These are phyloP conservation scores for Herpetospermum pedunculosum DNA, from an alignment of 306 rosid species.

Conservation along the genomic window DNA sequence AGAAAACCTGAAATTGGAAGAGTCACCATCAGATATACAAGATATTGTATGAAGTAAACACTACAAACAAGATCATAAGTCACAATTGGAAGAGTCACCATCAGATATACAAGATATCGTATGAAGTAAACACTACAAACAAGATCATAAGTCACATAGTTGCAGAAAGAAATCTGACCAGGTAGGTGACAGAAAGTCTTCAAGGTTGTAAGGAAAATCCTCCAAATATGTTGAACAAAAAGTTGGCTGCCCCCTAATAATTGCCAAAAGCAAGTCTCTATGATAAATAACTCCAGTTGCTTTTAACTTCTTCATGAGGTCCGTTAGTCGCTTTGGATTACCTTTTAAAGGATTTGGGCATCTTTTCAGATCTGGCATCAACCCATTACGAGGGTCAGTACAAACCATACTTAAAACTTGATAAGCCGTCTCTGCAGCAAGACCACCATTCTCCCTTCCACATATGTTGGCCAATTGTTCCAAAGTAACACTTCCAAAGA, in stretches of 20 bases:
- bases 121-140: neutral
- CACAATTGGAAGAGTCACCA: conserved; percentile 31
- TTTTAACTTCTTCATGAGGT: conserved; percentile 58
- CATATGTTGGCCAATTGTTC: conserved; percentile 57
- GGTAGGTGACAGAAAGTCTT: conserved; percentile 45
- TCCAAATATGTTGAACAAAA: conserved; percentile 71
- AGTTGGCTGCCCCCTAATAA: conserved; percentile 42
- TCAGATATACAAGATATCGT: neutral
- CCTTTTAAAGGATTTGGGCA: conserved; percentile 53
- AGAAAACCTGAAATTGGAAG: conserved; percentile 56
- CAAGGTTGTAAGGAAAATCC: conserved; percentile 79
- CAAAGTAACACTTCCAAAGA: conserved; percentile 76
- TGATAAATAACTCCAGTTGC: conserved; percentile 49
- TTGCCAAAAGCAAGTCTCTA: conserved; percentile 63
- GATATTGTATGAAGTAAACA: neutral
- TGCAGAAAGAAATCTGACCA: conserved; percentile 48
- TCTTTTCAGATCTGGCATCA: conserved; percentile 64
- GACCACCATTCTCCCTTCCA: conserved; percentile 53
- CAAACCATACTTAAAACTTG: conserved; percentile 55
- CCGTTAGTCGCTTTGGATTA: conserved; percentile 54
- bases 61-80: too few species aligned
- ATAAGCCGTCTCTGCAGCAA: conserved; percentile 45
- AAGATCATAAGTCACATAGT: neutral
- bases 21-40: conserved; percentile 18
- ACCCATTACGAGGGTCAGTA: conserved; percentile 69